Conservation (phyloP, 352 stramenopile species). For the Globisporangium echinulatum region DNA sequence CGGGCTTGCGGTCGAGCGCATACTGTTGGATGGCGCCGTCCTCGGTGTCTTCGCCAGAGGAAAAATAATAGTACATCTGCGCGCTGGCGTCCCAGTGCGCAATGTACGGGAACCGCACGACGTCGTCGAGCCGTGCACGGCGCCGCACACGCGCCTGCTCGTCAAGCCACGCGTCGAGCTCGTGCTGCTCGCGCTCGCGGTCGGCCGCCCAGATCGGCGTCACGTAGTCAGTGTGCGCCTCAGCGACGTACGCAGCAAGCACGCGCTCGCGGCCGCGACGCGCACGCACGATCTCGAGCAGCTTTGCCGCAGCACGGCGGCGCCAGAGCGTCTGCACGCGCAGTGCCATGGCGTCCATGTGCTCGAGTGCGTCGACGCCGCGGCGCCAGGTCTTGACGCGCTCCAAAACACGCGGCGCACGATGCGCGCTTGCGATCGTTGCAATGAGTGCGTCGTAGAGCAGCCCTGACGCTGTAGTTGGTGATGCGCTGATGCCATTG, state of each 20-base stretch:
- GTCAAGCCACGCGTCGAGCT: conserved; percentile 33
- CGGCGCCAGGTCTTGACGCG: conserved; percentile 23
- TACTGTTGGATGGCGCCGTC: conserved; percentile 10
- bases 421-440: conserved; percentile 5
- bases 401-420: conserved; percentile 11
- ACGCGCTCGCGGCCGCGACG: conserved; percentile 4
- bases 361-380: conserved; percentile 17
- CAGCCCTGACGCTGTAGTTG: neutral
- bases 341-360: conserved; percentile 31
- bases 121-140: conserved; percentile 25
- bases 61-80: conserved; percentile 24
- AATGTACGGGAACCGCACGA: conserved; percentile 47
- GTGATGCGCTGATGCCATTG: too few species aligned
- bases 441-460: conserved; percentile 15
- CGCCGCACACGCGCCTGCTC: conserved; percentile 28
- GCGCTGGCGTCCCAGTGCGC: conserved; percentile 48
- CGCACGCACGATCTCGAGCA: conserved; percentile 32
- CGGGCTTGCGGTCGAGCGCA: conserved; percentile 27
- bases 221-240: conserved; percentile 52
- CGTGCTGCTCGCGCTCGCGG: conserved; percentile 42
- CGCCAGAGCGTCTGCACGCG: conserved; percentile 53
- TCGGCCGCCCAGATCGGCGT: conserved; percentile 61
- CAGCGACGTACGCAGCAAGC: conserved; percentile 41
- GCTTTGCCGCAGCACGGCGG: conserved; percentile 28
- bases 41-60: neutral